A percentile compares a stretch with the other conserved stretches of the same genome.
Evolutionary conservation across 2,329 filamentous ascomycete genomes (phyloP).

Genomic region (Trichoderma lentiforme): DNA sequence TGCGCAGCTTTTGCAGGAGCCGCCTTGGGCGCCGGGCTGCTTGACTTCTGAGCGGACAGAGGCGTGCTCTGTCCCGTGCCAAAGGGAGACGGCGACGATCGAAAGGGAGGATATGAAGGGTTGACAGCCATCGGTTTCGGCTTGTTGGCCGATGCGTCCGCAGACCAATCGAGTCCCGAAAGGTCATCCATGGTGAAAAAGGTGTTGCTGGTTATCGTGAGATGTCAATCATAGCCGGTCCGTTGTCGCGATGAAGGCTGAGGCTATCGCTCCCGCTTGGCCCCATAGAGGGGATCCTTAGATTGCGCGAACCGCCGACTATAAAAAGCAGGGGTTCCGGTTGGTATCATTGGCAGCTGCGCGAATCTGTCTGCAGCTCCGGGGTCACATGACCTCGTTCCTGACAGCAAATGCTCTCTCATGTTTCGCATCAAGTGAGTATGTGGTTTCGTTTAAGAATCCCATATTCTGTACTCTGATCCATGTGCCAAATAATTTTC

Average conservation of each 20-base stretch:
- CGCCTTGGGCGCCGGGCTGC: constrained; percentile 41
- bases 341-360: constrained; percentile 1
- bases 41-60: constrained; percentile 48
- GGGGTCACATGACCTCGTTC: not conserved
- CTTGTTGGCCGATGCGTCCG: constrained; percentile 36
- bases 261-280: not conserved
- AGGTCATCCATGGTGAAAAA: constrained; percentile 57
- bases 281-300: constrained; percentile 7
- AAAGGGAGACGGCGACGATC: constrained; percentile 54
- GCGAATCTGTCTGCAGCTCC: not conserved
- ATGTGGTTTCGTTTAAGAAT: not conserved
- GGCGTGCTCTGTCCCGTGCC: constrained; percentile 56
- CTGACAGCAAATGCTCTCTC: not conserved
- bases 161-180: constrained; percentile 57
- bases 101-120: constrained; percentile 48
- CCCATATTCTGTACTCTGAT: not conserved
- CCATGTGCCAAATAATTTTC: not conserved
- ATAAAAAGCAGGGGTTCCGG: constrained; percentile 11
- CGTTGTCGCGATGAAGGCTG: constrained; percentile 22
- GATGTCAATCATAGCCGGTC: constrained; percentile 27
- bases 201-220: constrained; percentile 22
- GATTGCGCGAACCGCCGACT: constrained; percentile 1
- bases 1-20: constrained; percentile 50
- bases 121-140: constrained; percentile 42
- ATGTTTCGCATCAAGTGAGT: not conserved